A percentile compares a stretch with the other conserved stretches of the same genome.
These are phyloP conservation scores for Pestalotiopsis sp. DNA, from an alignment of 2,329 filamentous ascomycete species.

Conservation along the genomic window DNA sequence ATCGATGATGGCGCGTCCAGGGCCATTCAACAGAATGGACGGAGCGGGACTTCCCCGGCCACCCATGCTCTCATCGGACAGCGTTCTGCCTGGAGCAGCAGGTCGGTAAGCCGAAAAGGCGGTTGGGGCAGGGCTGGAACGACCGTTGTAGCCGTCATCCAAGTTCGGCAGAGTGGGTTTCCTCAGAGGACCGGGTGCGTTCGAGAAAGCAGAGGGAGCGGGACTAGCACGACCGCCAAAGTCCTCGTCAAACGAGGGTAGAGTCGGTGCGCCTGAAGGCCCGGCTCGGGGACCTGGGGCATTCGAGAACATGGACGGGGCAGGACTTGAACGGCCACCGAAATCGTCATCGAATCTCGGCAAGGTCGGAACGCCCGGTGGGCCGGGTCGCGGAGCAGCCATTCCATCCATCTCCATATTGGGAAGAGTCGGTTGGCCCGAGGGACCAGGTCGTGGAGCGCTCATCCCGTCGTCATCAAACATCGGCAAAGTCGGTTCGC, in stretches of 20 bases:
- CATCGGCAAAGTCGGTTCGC: constrained; percentile 14
- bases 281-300: constrained; percentile 14
- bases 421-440: constrained; percentile 2
- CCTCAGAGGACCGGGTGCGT: constrained; percentile 13
- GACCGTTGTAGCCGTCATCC: constrained; percentile 30
- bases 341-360: constrained; percentile 9
- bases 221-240: constrained; percentile 22
- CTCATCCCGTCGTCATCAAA: constrained; percentile 23
- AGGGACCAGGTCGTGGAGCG: neutral
- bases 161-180: constrained; percentile 18
- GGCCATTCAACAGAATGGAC: constrained; percentile 22
- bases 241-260: neutral
- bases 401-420: neutral
- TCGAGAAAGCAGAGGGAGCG: constrained; percentile 30
- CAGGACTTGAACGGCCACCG: constrained; percentile 36
- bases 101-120: constrained; percentile 20
- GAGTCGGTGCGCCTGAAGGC: constrained; percentile 23
- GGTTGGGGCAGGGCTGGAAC: constrained; percentile 38
- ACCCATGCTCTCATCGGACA: constrained; percentile 24
- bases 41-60: constrained; percentile 38
- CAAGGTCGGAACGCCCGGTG: constrained; percentile 25
- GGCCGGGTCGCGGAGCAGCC: constrained; percentile 2
- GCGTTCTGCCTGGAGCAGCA: constrained; percentile 13
- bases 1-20: constrained; percentile 20
- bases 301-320: constrained; percentile 31